Evolutionary conservation across 495 filamentous ascomycete species (phyloP), one percentile per base, ranked within the genome.

Genomic region (Xylaria nigripes): DNA sequence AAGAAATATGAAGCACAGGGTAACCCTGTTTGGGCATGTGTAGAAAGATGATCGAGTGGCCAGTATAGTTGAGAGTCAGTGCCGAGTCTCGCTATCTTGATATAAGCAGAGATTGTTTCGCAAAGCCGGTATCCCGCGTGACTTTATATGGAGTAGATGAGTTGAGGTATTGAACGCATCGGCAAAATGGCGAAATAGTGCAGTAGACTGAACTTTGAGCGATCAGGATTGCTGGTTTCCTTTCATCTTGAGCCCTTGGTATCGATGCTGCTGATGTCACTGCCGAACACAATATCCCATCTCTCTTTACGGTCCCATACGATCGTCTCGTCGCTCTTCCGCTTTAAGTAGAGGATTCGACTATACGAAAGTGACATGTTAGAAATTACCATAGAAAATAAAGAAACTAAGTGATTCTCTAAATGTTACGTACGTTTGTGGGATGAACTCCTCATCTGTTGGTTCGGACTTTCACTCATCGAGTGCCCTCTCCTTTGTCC

Each of bases 381-480:
- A 40, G 36, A 18, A 13, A 40, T 40, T 18, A 9, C 18, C n/a
- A 8, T 8, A 12, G 12, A 4, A 4, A 34, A 34, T 34, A 13
- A 34, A 2, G 12, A n/a, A n/a, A n/a, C n/a, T n/a, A n/a, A n/a
- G n/a, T n/a, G n/a, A n/a, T n/a, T n/a, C n/a, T n/a, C n/a, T n/a
- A n/a, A n/a, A n/a, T n/a, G n/a, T n/a, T 18, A 40, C 36, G 36
- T 40, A 40, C 36, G 92, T 88, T 68, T 86, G 79, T 7, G 89
- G 89, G 57, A 92, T 91, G 61, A 90, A 92, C 56, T 91, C 88
- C 59, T 92, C 84, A 57, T 92, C 84, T 23, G 86, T 91, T 41
- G 81, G 74, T 54, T 92, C 87, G 18, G 70, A 78, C 69, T 85
- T 87, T 87, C 88, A 92, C 27, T 72, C 70, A 44, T 76, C 77